Evolutionary conservation across 73 alveolate species (phyloP).

Genomic region (Effrenium voratum): DNA sequence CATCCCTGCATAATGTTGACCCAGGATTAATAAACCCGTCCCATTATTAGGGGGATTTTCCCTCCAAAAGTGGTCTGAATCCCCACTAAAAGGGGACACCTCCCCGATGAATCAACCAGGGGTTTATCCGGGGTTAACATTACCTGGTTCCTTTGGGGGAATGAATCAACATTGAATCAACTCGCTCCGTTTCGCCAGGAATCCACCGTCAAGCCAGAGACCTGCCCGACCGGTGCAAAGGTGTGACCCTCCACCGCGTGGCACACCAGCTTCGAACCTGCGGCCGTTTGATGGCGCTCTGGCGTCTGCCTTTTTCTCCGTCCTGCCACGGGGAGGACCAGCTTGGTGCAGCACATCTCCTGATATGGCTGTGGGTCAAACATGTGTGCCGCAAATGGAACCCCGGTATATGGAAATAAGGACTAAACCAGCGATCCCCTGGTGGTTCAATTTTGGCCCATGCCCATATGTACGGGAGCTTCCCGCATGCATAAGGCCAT

Average conservation of each 20-base stretch:
- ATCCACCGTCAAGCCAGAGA: slow-evolving; percentile 10
- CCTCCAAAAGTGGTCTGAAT: no score
- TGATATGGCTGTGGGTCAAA: slow-evolving; percentile 96
- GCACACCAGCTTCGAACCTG: slow-evolving; percentile 33
- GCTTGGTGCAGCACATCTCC: slow-evolving; percentile 84
- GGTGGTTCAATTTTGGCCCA: slow-evolving; percentile 96
- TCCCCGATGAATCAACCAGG: no score
- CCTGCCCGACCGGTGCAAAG: slow-evolving; percentile 63
- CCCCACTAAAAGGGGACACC: no score
- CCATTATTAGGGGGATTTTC: no score
- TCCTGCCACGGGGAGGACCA: slow-evolving; percentile 63
- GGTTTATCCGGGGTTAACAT: no score
- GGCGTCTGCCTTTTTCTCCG: no score
- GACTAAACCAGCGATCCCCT: slow-evolving; percentile 96
- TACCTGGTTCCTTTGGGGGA: no score
- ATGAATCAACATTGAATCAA: no score
- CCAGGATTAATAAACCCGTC: no score
- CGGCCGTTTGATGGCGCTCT: background rate
- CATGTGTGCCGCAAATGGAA: slow-evolving; percentile 96
- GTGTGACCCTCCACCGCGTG: slow-evolving; percentile 78
- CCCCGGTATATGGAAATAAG: slow-evolving; percentile 94
- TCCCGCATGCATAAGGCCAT: slow-evolving; percentile 98
- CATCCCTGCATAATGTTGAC: no score
- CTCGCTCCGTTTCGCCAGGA: no score
- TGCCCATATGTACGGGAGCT: slow-evolving; percentile 98